Percentiles rank a stretch among this genome's conserved stretches.
These are phyloP conservation scores for Phytophthora citrophthora DNA, from an alignment of 352 stramenopile genomes.

Conservation along the genomic window DNA sequence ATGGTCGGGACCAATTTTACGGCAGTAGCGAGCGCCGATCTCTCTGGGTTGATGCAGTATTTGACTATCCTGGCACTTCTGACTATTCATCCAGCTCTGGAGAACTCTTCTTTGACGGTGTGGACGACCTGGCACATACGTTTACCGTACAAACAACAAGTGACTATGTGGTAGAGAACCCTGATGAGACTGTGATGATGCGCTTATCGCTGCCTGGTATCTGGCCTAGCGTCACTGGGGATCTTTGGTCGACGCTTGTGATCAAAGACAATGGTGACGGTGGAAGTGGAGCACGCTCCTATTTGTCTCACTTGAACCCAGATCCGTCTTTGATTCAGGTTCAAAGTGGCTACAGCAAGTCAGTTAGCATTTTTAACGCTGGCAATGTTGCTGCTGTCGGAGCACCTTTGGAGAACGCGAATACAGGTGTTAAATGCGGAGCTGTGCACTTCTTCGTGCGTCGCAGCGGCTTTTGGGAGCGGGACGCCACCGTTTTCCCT, in stretches of 20 bases:
- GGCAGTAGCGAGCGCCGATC: slow-evolving; percentile 82
- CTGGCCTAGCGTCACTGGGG: slow-evolving; percentile 89
- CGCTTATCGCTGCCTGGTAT: slow-evolving; percentile 92
- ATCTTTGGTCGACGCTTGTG: slow-evolving; percentile 86
- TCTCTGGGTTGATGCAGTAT: slow-evolving; percentile 79
- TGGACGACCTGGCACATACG: slow-evolving; percentile 50
- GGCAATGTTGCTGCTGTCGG: slow-evolving; percentile 76
- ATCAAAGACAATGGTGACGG: slow-evolving; percentile 94
- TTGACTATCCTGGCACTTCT: slow-evolving; percentile 90
- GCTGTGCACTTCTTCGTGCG: slow-evolving; percentile 75
- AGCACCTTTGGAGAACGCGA: slow-evolving; percentile 55
- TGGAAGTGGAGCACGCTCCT: slow-evolving; percentile 74
- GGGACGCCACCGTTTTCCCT: slow-evolving; percentile 59
- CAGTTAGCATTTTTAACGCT: slow-evolving; percentile 70
- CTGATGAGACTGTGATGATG: slow-evolving; percentile 91
- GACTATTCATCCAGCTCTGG: slow-evolving; percentile 87
- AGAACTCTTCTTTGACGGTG: slow-evolving; percentile 69
- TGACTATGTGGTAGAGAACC: slow-evolving; percentile 91
- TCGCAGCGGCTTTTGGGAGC: slow-evolving; percentile 70
- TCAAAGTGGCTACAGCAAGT: slow-evolving; percentile 50
- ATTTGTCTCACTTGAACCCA: slow-evolving; percentile 64
- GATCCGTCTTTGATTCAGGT: slow-evolving; percentile 33
- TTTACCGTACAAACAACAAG: slow-evolving; percentile 89
- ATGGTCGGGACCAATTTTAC: slow-evolving; percentile 91
- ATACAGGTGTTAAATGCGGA: slow-evolving; percentile 46